phyloP scores from a whole-genome alignment of 352 stramenopile genomes.

The Stramenopiles sp. region DNA sequence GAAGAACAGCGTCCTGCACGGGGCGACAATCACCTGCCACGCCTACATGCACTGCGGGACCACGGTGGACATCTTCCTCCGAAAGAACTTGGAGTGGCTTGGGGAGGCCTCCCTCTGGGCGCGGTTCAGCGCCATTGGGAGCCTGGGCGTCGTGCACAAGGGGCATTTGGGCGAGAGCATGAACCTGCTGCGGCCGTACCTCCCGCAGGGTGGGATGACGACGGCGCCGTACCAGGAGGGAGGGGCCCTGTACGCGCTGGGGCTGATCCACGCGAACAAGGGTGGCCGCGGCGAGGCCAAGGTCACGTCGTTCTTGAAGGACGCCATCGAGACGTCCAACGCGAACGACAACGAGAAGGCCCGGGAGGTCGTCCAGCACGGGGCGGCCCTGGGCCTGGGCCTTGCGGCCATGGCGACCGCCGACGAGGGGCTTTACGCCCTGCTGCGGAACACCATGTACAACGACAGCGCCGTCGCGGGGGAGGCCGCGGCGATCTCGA shows the following conservation, averaged over 20 bases:
- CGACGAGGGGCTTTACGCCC: constrained; percentile 79
- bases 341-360: constrained; percentile 59
- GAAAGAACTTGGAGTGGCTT: constrained; percentile 97
- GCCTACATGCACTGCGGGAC: constrained; percentile 92
- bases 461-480: constrained; percentile 91
- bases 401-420: constrained; percentile 81
- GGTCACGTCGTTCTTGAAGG: not conserved
- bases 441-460: constrained; percentile 90
- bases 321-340: constrained; percentile 22
- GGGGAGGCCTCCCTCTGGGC: constrained; percentile 96
- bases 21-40: constrained; percentile 87
- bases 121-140: constrained; percentile 94
- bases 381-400: constrained; percentile 85
- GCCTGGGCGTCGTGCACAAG: constrained; percentile 92
- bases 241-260: constrained; percentile 89
- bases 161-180: constrained; percentile 92
- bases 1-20: constrained; percentile 86
- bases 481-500: constrained; percentile 85
- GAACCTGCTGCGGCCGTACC: constrained; percentile 86
- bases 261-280: constrained; percentile 92
- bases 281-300: constrained; percentile 36
- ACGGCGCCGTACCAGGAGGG: constrained; percentile 86
- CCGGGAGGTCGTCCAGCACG: constrained; percentile 93
- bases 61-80: constrained; percentile 86
- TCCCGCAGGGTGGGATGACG: constrained; percentile 48